phyloP scores from a whole-genome alignment of 2,329 filamentous ascomycete species.

The Periconia sp. region DNA sequence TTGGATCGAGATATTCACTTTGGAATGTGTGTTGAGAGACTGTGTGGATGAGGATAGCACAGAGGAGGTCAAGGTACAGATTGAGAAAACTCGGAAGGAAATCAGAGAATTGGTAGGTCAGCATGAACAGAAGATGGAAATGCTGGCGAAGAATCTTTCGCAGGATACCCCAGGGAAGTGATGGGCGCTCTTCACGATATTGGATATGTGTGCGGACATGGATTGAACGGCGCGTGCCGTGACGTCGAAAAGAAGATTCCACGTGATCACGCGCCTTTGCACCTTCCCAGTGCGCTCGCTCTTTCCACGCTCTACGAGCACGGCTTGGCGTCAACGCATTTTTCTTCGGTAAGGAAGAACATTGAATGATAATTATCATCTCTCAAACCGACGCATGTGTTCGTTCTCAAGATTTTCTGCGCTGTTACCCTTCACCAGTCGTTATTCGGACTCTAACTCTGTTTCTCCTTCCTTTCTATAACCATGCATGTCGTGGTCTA shows the following conservation, averaged over 20 bases:
- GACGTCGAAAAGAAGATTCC: background rate
- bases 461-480: slow-evolving; percentile 3
- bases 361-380: too few relatives aligned
- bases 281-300: background rate
- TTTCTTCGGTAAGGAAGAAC: slow-evolving; percentile 1
- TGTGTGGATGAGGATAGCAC: slow-evolving; percentile 1
- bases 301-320: background rate
- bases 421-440: too few relatives aligned
- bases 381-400: too few relatives aligned
- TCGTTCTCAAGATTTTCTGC: too few relatives aligned
- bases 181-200: background rate
- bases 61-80: background rate
- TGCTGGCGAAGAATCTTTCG: background rate
- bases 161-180: background rate
- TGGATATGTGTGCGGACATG: background rate
- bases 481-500: slow-evolving; percentile 14
- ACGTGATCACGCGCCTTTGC: background rate
- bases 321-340: background rate
- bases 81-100: background rate
- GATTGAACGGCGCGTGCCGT: background rate
- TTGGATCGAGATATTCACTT: slow-evolving; percentile 4
- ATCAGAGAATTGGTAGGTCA: background rate
- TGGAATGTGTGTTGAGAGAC: slow-evolving; percentile 7
- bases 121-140: background rate
- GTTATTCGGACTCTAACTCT: too few relatives aligned